Evolutionary conservation across 441 rosid genomes (phyloP), one percentile per base, ranked within the genome.

Genomic region (Hura crepitans): DNA sequence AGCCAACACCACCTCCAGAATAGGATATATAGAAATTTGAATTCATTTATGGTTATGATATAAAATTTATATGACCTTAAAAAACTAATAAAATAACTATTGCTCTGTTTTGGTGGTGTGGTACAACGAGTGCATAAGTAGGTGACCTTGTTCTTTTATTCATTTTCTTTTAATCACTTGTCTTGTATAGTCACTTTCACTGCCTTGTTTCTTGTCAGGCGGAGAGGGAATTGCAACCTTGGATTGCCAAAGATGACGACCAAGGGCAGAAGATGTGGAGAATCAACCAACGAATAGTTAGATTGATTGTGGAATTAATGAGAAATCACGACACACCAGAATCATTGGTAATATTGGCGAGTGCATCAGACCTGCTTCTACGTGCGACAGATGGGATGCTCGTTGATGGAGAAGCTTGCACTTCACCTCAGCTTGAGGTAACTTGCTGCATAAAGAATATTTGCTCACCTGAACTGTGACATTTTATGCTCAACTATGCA

Each of bases 351-450:
- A 95, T 95, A 74, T 77, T 95, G 43, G 94, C 99, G 43, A 95
- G 96, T 71, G 95, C 99, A 12, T 95, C 97, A 6, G 99, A 95
- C 81, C 86, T 95, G 53, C 99, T 95, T 78, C 82, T 95, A 50
- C 94, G 97, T 3, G 97, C 99, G 33, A 95, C 99, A 37, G 99
- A 95, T 75, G 99, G 99, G 50, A 85, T 95, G 91, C 99, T 95
- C 63, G 94, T 95, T 43, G 97, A 95, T 69, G 99, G 97, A 59
- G 99, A 95, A 84, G 99, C 97, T 76, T 92, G 99, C 82, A 95
- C 99, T 50, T 81, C 89, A 79, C 99, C 97, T 12, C 97, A 95
- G 74, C 85, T 95, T 15, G 99, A 95, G 97, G 99, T 92, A 83
- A 67, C 45, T 27, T 25, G 14, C 14, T 15, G 14, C 6, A 37